Conservation (phyloP, 805 yeast genomes). For the Wickerhamomyces sydowiorum region DNA sequence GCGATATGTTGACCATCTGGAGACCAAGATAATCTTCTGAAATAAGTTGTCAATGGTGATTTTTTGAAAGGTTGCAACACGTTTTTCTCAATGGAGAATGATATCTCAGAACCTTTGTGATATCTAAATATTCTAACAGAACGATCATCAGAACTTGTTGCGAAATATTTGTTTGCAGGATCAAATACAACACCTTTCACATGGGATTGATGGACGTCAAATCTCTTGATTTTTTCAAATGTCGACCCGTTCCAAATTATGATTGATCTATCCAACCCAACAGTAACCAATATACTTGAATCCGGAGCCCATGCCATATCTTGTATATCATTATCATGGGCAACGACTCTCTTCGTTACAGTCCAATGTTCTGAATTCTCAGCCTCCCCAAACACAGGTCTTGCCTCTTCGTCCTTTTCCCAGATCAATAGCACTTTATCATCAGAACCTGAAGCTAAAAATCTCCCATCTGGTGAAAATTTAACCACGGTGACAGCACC, state of each 20-base stretch:
- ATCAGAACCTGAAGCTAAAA: constrained; percentile 91
- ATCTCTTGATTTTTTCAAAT: constrained; percentile 81
- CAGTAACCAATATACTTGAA: constrained; percentile 82
- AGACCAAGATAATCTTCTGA: constrained; percentile 81
- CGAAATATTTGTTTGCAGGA: constrained; percentile 97
- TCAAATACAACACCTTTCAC: constrained; percentile 97
- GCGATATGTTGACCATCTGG: constrained; percentile 88
- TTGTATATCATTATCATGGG: constrained; percentile 96
- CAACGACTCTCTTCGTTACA: constrained; percentile 85
- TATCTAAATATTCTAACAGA: constrained; percentile 85
- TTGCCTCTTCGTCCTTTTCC: constrained; percentile 75
- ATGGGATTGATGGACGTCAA: constrained; percentile 90
- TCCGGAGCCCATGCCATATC: constrained; percentile 99
- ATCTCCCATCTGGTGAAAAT: constrained; percentile 89
- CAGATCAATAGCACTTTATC: constrained; percentile 87
- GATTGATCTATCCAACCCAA: constrained; percentile 89
- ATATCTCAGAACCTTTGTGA: constrained; percentile 68
- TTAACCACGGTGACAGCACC: constrained; percentile 95
- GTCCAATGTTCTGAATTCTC: constrained; percentile 92
- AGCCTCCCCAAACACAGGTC: constrained; percentile 56
- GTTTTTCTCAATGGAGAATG: constrained; percentile 81
- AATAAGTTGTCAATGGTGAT: constrained; percentile 90
- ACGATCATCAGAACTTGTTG: constrained; percentile 94
- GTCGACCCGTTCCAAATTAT: constrained; percentile 92
- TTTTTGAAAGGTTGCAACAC: constrained; percentile 80